Conservation (phyloP, 352 stramenopile species). For the Phytophthora uliginosa region DNA sequence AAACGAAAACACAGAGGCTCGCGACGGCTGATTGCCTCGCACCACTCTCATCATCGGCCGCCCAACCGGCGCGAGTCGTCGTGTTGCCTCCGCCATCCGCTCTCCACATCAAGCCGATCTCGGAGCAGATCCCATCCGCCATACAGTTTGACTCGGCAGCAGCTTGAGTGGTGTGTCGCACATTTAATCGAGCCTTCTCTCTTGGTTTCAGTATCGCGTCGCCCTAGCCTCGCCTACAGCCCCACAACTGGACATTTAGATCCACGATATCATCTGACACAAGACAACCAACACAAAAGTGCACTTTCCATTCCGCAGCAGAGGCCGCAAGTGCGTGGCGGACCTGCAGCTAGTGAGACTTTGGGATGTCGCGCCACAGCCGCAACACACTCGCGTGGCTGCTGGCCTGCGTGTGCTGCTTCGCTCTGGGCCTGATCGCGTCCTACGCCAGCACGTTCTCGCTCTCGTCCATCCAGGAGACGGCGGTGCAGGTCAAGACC, state of each 20-base stretch:
- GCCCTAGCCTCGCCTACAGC: constrained; percentile 6
- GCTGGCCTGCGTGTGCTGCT: constrained; percentile 51
- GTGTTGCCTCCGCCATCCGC: neutral
- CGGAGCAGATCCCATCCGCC: neutral
- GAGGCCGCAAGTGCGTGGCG: neutral
- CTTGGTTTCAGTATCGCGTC: constrained; percentile 19
- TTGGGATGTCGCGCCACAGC: constrained; percentile 9
- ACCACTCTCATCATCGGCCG: neutral
- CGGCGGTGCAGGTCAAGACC: constrained; percentile 1
- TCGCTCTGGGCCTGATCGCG: constrained; percentile 44
- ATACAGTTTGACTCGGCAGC: neutral
- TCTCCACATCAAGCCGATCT: constrained; percentile 12
- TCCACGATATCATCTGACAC: constrained; percentile 3
- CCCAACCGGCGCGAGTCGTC: neutral
- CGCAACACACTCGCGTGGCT: constrained; percentile 44
- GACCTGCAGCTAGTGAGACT: neutral
- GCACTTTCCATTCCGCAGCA: constrained; percentile 21
- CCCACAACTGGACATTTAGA: constrained; percentile 7
- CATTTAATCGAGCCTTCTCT: constrained; percentile 15
- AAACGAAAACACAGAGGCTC: too few species aligned
- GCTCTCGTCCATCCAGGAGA: constrained; percentile 18
- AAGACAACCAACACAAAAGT: neutral
- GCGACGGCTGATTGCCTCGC: too few species aligned
- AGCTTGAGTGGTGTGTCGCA: constrained; percentile 9
- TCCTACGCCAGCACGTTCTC: constrained; percentile 41